Base-by-base conservation (phyloP, 169 alveolate species). In the Neospora caninum region DNA sequence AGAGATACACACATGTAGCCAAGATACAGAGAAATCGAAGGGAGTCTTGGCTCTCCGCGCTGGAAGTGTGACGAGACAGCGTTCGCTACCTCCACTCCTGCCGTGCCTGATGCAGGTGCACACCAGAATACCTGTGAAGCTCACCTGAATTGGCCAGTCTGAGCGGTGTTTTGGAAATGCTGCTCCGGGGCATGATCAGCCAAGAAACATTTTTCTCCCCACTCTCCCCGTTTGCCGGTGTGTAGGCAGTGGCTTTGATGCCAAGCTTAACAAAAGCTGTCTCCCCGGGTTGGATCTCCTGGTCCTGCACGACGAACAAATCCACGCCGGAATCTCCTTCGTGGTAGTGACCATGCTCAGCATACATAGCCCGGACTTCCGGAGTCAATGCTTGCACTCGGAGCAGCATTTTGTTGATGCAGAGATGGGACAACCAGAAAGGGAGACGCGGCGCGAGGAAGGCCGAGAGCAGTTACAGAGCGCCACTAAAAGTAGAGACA, bases 271-370 rank as follows among this genome's bases (percentile, higher is more conserved):
- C 96, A 67, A 95, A 96, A 36, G 95, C 96, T 7, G 99, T 98
- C 54, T 96, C 96, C 53, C 97, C 98, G 0, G 99, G 96, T 36
- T 96, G 93, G n/a, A 98, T 93, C 49, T 97, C 96, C 69, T 94
- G 97, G 88, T 98, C 98, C 78, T 98, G 97, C 41, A 95, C 91
- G 80, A 98, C 95, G 96, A 98, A 98, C 39, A 98, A 92, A 94
- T 98, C 99, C 38, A 98, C 95, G 27, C 99, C 99, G 80, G 98
- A 96, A 93, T 98, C 99, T 39, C 99, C 99, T 34, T 94, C 98
- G 92, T 98, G 98, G 86, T 95, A 96, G 54, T 98, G 96, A 38
- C 95, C 97, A 92, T 98, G 99, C 42, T 49, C 82, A 16, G 67
- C 67, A 83, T 93, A 93, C 78, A 93, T 27, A 18, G 67, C 88